These are phyloP conservation scores for Auriscalpium microsporum DNA, from an alignment of 768 basidiomycete genomes.

Conservation along the genomic window DNA sequence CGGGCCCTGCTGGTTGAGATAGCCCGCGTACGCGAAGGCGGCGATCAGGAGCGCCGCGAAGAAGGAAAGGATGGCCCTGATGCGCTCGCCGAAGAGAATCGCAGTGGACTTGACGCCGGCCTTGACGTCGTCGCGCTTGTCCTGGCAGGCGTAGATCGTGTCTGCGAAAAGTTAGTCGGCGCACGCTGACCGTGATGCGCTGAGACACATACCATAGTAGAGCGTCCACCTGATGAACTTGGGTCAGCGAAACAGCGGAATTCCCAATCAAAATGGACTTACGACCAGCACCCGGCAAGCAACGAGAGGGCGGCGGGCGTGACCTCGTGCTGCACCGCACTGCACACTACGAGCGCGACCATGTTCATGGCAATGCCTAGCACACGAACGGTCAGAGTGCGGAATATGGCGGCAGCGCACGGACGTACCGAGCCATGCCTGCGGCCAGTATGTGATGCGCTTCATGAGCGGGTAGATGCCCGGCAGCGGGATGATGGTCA, in stretches of 20 bases:
- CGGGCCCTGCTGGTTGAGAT: constrained; percentile 43
- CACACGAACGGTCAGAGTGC: not conserved
- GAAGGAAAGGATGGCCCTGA: constrained; percentile 44
- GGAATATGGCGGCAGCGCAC: not conserved
- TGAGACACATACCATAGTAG: not conserved
- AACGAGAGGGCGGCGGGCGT: not conserved
- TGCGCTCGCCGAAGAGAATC: constrained; percentile 55
- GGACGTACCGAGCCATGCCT: not conserved
- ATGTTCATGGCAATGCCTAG: not conserved
- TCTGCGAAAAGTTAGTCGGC: constrained; percentile 42
- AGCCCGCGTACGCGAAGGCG: constrained; percentile 44
- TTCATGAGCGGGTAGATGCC: constrained; percentile 1
- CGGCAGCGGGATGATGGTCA: not conserved
- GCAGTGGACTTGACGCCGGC: constrained; percentile 75
- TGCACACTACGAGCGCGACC: not conserved
- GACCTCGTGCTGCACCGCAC: not conserved
- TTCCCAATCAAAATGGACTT: too few relatives aligned
- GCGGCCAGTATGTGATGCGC: constrained; percentile 3
- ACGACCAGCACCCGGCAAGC: not conserved
- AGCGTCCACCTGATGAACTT: constrained; percentile 1
- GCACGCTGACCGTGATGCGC: not conserved
- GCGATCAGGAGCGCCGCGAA: constrained; percentile 46
- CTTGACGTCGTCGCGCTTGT: constrained; percentile 63
- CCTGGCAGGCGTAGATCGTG: constrained; percentile 75
- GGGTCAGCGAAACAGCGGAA: not conserved